phyloP scores from a whole-genome alignment of 148 eudicot species.

The Nepenthes mirabilis region DNA sequence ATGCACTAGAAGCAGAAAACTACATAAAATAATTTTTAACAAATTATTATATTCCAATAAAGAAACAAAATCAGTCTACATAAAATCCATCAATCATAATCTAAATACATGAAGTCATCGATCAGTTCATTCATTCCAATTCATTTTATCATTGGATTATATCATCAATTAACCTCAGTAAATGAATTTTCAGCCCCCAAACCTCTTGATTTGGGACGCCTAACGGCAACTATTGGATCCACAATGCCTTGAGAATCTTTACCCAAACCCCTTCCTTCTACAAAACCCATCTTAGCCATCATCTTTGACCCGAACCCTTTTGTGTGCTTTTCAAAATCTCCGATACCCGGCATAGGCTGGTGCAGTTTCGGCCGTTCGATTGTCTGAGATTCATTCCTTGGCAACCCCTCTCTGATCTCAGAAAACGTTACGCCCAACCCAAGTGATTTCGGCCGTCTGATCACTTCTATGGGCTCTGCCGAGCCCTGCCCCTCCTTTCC shows the following conservation, averaged over 20 bases:
- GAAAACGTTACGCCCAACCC: slow-evolving; percentile 65
- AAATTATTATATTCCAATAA: no score
- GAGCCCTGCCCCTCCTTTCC: slow-evolving; percentile 88
- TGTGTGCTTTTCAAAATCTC: slow-evolving; percentile 81
- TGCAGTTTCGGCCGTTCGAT: slow-evolving; percentile 2
- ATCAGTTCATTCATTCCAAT: no score
- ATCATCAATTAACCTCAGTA: no score
- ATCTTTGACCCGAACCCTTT: slow-evolving; percentile 94
- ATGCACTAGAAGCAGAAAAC: no score
- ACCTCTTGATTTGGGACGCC: slow-evolving; percentile 76
- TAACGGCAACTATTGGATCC: slow-evolving; percentile 59
- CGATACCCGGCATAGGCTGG: slow-evolving; percentile 22
- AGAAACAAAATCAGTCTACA: no score
- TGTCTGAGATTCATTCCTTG: slow-evolving; percentile 3
- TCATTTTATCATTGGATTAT: no score
- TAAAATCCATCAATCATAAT: no score
- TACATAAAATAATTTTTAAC: no score
- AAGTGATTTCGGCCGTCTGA: slow-evolving; percentile 71
- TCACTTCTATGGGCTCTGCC: slow-evolving; percentile 60
- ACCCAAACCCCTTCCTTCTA: slow-evolving; percentile 77
- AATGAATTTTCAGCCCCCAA: slow-evolving; percentile 45
- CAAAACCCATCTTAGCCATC: slow-evolving; percentile 95
- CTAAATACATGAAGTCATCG: no score
- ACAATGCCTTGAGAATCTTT: slow-evolving; percentile 80
- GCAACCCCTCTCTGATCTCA: slow-evolving; percentile 10